Conservation (phyloP, 2,329 filamentous ascomycete species). For the Diplodia sapinea region DNA sequence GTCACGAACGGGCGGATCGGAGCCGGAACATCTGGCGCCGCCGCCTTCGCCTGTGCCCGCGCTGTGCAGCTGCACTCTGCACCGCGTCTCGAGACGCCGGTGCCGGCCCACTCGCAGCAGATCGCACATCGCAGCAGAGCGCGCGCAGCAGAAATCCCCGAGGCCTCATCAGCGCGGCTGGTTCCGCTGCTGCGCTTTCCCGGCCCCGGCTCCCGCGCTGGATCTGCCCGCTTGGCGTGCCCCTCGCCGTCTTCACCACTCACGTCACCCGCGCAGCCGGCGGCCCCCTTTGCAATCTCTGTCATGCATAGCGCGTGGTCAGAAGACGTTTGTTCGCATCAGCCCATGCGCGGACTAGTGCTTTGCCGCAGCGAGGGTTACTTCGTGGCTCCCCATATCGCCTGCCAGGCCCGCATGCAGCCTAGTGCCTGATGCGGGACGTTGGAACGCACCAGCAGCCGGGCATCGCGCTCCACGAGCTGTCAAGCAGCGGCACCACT, state of each 20-base stretch:
- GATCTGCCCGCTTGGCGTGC: constrained; percentile 23
- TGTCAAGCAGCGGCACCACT: constrained; percentile 28
- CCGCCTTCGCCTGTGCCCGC: background rate
- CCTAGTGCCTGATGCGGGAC: constrained; percentile 34
- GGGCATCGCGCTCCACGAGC: constrained; percentile 31
- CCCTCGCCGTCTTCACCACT: constrained; percentile 10
- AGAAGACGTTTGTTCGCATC: constrained; percentile 31
- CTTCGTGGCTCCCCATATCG: constrained; percentile 31
- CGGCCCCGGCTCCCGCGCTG: constrained; percentile 20
- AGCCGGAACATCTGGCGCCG: constrained; percentile 16
- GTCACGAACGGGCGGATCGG: constrained; percentile 22
- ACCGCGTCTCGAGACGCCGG: constrained; percentile 24
- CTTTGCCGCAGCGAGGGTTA: constrained; percentile 32
- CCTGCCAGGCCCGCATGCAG: constrained; percentile 26
- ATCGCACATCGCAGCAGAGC: constrained; percentile 29
- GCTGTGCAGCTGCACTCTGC: constrained; percentile 21
- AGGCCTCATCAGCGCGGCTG: constrained; percentile 23
- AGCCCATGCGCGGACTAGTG: constrained; percentile 30
- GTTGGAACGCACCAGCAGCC: constrained; percentile 29
- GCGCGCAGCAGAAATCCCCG: constrained; percentile 30
- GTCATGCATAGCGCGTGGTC: constrained; percentile 29
- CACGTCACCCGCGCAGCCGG: constrained; percentile 27
- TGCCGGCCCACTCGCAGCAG: constrained; percentile 17
- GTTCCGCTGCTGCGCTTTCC: constrained; percentile 17
- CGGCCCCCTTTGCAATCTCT: constrained; percentile 29